These are phyloP conservation scores for Suillus alpinus DNA, from an alignment of 768 basidiomycete genomes.

Conservation along the genomic window DNA sequence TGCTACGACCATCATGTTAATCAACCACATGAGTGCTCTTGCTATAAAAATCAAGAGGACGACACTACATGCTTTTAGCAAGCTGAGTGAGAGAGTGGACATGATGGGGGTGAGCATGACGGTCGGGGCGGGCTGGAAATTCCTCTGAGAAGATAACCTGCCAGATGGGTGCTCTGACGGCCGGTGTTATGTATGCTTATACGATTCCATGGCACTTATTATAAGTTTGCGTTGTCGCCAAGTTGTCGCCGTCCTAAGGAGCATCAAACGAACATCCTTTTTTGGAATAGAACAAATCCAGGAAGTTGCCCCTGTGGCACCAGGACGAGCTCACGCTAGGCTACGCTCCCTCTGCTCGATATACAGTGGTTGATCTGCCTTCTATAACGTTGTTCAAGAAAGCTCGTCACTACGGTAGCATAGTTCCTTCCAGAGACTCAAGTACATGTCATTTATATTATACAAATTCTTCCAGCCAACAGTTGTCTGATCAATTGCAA, in stretches of 20 bases:
- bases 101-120: not conserved
- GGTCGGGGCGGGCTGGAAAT: not conserved
- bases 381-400: not conserved
- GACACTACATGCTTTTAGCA: slow-evolving; percentile 28
- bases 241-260: not conserved
- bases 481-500: not conserved
- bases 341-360: too few species aligned
- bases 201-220: not conserved
- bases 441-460: not conserved
- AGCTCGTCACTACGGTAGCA: not conserved
- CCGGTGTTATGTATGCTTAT: not conserved
- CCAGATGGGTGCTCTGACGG: slow-evolving; percentile 2
- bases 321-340: too few species aligned
- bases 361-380: not conserved
- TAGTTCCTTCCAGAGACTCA: not conserved
- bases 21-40: slow-evolving; percentile 37
- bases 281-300: slow-evolving; percentile 1
- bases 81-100: not conserved
- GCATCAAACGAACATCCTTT: slow-evolving; percentile 7
- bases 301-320: too few species aligned
- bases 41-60: slow-evolving; percentile 32
- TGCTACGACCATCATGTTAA: slow-evolving; percentile 42
- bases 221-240: not conserved
- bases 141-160: not conserved
- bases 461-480: not conserved